Evolutionary conservation across 1,139 yeast genomes (phyloP), one percentile per base, ranked within the genome.

Genomic region (Geotrichum cucujoidarum): DNA sequence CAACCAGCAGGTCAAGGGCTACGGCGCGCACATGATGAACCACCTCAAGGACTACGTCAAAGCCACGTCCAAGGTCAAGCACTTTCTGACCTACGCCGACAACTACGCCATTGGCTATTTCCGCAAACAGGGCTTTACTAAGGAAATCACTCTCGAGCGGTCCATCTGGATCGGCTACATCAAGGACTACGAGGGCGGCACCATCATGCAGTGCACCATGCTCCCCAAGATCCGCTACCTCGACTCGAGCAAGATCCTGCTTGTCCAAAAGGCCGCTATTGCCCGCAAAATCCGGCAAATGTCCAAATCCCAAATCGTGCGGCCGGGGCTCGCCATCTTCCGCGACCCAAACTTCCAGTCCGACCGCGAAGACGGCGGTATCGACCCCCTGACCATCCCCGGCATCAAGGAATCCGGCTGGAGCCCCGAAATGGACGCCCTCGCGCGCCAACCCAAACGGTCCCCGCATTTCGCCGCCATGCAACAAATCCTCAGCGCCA

Each of bases 111-210:
- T 92, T 67, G 99, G 99, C 1, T 92, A 92, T 66, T 92, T 92
- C 74, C 90, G 90, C 62, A 92, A 92, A 64, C 99, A 92, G 67
- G 99, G 99, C 1, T 92, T 92, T 67, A 90, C 97, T 21, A 94
- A 92, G 63, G 97, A 92, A 54, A 85, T 92, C 40, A 77, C 95
- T 4, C 73, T 92, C 45, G 94, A 90, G 44, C 84, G 83, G 58
- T 78, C 81, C 39, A 76, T 83, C 33, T 92, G 99, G 99, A 88
- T 89, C 94, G 99, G 99, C 5, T 92, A 92, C 66, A 92, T 92
- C 62, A 92, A 94, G 67, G 98, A 92, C 71, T 92, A 92, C 66
- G 99, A 92, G 70, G 99, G 99, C 32, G 98, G 98, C 59, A 94
- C 98, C 0, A 72, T 92, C 53, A 92, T 92, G 97, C 97, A 94